Conservation (phyloP, 768 basidiomycete species). For the Phlegmacium glaucopus region DNA sequence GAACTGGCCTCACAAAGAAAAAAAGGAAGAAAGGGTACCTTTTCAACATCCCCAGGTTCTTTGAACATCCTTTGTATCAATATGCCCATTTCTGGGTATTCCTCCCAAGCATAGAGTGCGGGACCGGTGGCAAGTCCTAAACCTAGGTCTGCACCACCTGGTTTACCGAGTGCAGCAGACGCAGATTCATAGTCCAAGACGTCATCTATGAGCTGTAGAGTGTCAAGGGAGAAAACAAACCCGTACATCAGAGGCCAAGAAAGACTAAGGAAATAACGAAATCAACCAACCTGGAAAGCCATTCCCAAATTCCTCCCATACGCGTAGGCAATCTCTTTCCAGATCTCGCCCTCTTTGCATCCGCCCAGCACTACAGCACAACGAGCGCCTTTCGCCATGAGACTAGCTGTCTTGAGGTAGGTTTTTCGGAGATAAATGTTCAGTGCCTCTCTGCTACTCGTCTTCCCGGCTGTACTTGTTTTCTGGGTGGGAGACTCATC, state of each 20-base stretch:
- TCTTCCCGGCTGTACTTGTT: not conserved
- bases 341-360: constrained; percentile 74
- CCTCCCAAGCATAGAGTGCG: constrained; percentile 92
- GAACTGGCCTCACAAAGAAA: too few relatives aligned
- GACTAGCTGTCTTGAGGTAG: constrained; percentile 88
- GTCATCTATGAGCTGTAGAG: constrained; percentile 85
- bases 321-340: constrained; percentile 95
- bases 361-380: constrained; percentile 90
- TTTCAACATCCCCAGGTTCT: constrained; percentile 80
- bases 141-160: constrained; percentile 80
- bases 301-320: constrained; percentile 93
- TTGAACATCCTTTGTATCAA: constrained; percentile 84
- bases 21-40: constrained; percentile 37
- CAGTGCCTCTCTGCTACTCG: constrained; percentile 49
- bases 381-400: constrained; percentile 90
- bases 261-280: constrained; percentile 1
- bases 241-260: not conserved
- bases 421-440: constrained; percentile 87
- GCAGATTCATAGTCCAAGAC: constrained; percentile 89
- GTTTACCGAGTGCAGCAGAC: constrained; percentile 79
- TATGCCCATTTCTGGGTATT: constrained; percentile 84
- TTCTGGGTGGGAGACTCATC: not conserved
- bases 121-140: constrained; percentile 91
- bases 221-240: not conserved
- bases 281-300: constrained; percentile 76